Base-by-base conservation (phyloP, 257 asterid species). In the Solanum medicagineum region DNA sequence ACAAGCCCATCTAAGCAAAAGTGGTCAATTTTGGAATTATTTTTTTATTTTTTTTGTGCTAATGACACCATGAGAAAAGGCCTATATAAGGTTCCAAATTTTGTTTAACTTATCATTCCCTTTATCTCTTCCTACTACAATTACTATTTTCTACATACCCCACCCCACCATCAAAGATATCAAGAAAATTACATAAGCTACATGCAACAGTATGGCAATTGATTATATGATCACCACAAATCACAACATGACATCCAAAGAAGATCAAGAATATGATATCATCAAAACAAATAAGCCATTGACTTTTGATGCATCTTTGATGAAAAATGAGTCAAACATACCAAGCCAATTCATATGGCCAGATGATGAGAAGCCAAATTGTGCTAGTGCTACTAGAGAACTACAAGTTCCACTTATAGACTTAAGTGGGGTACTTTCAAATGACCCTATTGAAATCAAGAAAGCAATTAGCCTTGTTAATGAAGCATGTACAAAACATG, bases 261-360 rank as follows among this genome's bases (percentile, higher is more conserved):
- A 66, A 29, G 53, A 29, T 36, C 84, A 80, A 80, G 84, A 32
- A 80, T 22, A 55, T 15, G 47, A 80, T 7, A 66, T 7, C 12
- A 66, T 7, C n/a, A 66, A 29, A 7, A 80, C 16, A 8, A 42
- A 71, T 19, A 20, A 71, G 32, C 49, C 51, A 49, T 60, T 83
- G 79, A 24, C 19, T 47, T 83, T 83, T 22, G 63, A 83, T 47
- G 44, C 80, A 44, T 49, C 85, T 4, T 36, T 83, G 45, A 47
- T 66, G 49, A 70, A 83, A 24, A 56, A 63, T 44, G 80, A 83
- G 26, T 29, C 80, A 7, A 66, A 83, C 17, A 83, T 83, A 40
- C 81, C 85, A n/a, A 56, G 47, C 7, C 80, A 83, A 56, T 83
- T 83, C 81, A 44, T 83, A 24, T 83, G 85, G 85, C 85, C 85